Base-by-base conservation (phyloP, 257 asterid genomes). In the Gynochthodes officinalis region DNA sequence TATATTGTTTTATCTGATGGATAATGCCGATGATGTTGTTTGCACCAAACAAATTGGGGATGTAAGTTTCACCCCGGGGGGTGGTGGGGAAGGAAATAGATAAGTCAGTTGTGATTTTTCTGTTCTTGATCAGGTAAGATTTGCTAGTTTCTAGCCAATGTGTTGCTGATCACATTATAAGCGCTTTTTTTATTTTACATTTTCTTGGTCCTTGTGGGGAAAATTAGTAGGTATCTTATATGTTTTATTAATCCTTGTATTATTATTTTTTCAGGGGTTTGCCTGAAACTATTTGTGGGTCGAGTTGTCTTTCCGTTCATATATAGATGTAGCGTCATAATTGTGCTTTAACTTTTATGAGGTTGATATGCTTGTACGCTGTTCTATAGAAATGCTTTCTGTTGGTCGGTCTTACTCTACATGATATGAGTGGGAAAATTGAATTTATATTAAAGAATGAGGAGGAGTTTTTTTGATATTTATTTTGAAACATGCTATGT, bases 401-500 rank as follows among this genome's bases (percentile, higher is more conserved):
- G 65, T 59, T 16, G 65, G n/a, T 59, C 2, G 6, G 16, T 57
- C 19, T 23, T 59, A 7, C 0, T 14, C 2, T 14, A 59, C 12
- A 28, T 59, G 14, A 53, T 40, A 15, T 52, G 16, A 16, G 25
- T 32, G 13, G 25, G 19, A 8, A 39, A 32, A 18, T 52, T 39
- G 21, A 37, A 28, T 23, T 37, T 62, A 23, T 62, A 21, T 62
- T 35, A 2, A 40, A 7, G 52, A 27, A 50, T 48, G 53, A 48
- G 14, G 32, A 15, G 52, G 18, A 4, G 5, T 15, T 1, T 49
- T 3, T 50, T 49, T 58, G 16, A 21, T 72, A 35, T 37, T 44
- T 49, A 14, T 68, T 46, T 40, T 74, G 76, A 54, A 25, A 73
- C 16, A 76, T 79, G 58, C 71, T 68, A 44, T 43, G 79, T 61